phyloP scores from a whole-genome alignment of 2,329 filamentous ascomycete genomes.

The Aspergillus quadricinctus region DNA sequence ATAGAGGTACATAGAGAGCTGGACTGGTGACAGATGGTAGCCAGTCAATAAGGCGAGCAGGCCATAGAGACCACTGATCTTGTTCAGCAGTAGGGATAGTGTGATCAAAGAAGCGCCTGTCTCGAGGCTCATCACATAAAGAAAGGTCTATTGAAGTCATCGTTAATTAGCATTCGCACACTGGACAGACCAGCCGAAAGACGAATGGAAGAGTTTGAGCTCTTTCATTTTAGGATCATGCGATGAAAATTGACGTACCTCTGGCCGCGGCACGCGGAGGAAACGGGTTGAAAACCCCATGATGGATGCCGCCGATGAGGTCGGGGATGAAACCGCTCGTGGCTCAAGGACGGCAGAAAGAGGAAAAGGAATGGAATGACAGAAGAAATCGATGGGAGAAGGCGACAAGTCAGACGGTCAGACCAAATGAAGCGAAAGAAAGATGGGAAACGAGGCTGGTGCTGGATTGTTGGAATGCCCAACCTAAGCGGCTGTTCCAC shows the following conservation, averaged over 20 bases:
- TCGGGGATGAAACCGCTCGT: conserved; percentile 1
- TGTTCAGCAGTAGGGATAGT: conserved; percentile 81
- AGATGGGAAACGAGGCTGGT: conserved; percentile 12
- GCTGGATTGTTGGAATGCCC: background rate
- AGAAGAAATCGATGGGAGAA: background rate
- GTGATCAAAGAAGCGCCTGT: conserved; percentile 83
- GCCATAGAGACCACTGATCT: conserved; percentile 85
- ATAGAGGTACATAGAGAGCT: conserved; percentile 90
- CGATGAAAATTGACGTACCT: conserved; percentile 30
- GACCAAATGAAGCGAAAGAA: background rate
- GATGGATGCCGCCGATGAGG: conserved; percentile 15
- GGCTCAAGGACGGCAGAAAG: conserved; percentile 3
- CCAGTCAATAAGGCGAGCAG: conserved; percentile 85
- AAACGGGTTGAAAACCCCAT: conserved; percentile 41
- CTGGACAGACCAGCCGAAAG: background rate
- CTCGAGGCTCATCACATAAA: conserved; percentile 79
- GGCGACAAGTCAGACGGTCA: background rate
- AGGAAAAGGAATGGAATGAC: conserved; percentile 7
- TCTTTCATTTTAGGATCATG: background rate
- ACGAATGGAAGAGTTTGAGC: background rate
- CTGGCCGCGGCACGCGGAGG: conserved; percentile 48
- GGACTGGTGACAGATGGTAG: conserved; percentile 73
- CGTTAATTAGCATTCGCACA: background rate
- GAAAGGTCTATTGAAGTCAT: conserved; percentile 61
- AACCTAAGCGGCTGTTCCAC: conserved; percentile 2